Conservation (phyloP, 2,329 filamentous ascomycete genomes). For the Fusarium oligoseptatum region DNA sequence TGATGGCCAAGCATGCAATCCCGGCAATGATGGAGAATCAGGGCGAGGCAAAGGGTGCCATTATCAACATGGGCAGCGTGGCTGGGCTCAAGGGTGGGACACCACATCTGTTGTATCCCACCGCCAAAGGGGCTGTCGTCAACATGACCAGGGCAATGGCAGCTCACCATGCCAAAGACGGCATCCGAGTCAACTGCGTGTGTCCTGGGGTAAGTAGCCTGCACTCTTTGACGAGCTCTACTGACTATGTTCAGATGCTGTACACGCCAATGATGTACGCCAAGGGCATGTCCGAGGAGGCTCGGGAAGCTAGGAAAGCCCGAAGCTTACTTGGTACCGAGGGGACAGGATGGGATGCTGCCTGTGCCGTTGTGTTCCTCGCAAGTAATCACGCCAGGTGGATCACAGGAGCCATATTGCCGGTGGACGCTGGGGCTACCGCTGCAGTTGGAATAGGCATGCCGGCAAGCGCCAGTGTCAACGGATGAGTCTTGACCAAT, state of each 20-base stretch:
- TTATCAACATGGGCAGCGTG: constrained; percentile 74
- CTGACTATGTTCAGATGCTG: constrained; percentile 52
- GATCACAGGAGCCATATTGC: constrained; percentile 58
- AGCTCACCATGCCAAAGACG: constrained; percentile 59
- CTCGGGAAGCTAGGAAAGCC: constrained; percentile 53
- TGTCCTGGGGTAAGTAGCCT: constrained; percentile 53
- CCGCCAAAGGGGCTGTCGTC: constrained; percentile 62
- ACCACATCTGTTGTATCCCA: constrained; percentile 61
- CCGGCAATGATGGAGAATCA: constrained; percentile 70
- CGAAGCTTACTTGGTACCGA: constrained; percentile 57
- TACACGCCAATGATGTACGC: constrained; percentile 63
- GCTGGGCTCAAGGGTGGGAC: constrained; percentile 65
- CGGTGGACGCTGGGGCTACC: constrained; percentile 59
- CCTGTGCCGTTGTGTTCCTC: constrained; percentile 56
- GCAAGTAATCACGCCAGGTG: constrained; percentile 57
- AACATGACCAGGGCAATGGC: constrained; percentile 67
- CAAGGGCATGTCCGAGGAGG: constrained; percentile 56
- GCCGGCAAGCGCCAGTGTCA: constrained; percentile 45
- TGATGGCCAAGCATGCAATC: constrained; percentile 72
- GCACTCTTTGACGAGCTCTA: not conserved
- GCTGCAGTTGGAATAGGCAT: constrained; percentile 37
- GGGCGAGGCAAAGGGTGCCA: constrained; percentile 61
- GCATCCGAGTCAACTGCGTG: constrained; percentile 64
- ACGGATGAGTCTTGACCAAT: constrained; percentile 29
- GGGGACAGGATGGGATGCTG: constrained; percentile 60